Conservation (phyloP, 192 early-diverging fungal genomes). For the Podila minutissima region DNA sequence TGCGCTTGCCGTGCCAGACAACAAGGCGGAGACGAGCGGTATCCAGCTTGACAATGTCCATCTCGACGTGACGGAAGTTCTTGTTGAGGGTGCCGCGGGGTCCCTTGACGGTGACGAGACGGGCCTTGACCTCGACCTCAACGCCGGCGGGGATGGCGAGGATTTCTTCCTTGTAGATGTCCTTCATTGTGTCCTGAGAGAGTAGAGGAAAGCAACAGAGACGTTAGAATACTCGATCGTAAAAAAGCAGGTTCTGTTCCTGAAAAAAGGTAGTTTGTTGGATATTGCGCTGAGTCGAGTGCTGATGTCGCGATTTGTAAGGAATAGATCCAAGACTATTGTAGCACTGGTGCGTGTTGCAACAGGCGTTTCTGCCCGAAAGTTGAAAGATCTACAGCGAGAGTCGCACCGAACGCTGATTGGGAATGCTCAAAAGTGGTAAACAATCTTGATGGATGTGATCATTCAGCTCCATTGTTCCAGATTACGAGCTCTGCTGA, state of each 20-base stretch:
- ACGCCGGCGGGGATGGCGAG: constrained; percentile 92
- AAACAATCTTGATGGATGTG: too few relatives aligned
- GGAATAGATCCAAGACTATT: too few relatives aligned
- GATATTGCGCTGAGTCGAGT: too few relatives aligned
- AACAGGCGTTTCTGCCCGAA: too few relatives aligned
- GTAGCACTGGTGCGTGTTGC: too few relatives aligned
- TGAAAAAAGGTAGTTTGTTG: background rate
- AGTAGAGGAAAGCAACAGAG: background rate
- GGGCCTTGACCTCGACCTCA: constrained; percentile 87
- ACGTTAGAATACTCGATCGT: background rate
- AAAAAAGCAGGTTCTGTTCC: background rate
- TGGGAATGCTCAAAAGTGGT: too few relatives aligned
- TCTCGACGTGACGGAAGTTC: constrained; percentile 93
- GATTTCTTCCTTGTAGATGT: constrained; percentile 90
- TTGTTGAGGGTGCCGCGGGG: constrained; percentile 90
- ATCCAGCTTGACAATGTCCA: constrained; percentile 82
- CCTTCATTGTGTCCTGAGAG: constrained; percentile 75
- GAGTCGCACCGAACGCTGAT: too few relatives aligned
- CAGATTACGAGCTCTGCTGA: too few relatives aligned
- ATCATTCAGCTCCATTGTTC: too few relatives aligned
- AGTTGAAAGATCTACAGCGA: too few relatives aligned
- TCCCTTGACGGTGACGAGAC: constrained; percentile 87
- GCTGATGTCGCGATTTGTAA: too few relatives aligned
- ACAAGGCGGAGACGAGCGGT: constrained; percentile 83
- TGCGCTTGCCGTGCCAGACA: constrained; percentile 95